Evolutionary conservation across 306 rosid genomes (phyloP).

Genomic region (Gleditsia sinensis): DNA sequence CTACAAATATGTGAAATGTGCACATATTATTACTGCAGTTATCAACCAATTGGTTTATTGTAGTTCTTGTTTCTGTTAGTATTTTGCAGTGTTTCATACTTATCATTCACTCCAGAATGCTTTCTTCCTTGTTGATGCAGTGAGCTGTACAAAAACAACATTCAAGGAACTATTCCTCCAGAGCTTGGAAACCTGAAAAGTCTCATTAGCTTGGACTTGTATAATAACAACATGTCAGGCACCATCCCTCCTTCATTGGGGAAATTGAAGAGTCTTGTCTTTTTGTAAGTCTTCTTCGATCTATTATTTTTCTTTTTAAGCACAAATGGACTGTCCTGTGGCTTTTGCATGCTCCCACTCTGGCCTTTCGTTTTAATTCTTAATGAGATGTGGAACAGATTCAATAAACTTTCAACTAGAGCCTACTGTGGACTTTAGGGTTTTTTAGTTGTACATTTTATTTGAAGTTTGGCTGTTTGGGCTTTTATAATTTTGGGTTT

Average conservation of each 20-base stretch:
- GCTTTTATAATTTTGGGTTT: conserved; percentile 2
- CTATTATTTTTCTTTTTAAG: neutral
- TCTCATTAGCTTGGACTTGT: conserved; percentile 92
- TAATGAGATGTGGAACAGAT: conserved; percentile 6
- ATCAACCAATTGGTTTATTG: neutral
- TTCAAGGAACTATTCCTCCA: conserved; percentile 83
- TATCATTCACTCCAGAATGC: neutral
- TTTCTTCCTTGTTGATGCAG: conserved; percentile 44
- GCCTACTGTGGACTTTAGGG: neutral
- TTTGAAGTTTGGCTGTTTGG: neutral
- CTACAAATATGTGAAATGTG: neutral
- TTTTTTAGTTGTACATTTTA: neutral
- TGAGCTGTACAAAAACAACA: conserved; percentile 92
- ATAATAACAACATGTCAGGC: conserved; percentile 88
- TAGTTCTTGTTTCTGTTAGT: neutral
- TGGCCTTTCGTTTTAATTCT: conserved; percentile 7
- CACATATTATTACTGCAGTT: neutral
- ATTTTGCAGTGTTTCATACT: conserved; percentile 7
- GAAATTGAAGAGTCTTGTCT: conserved; percentile 85
- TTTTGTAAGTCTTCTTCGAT: conserved; percentile 67
- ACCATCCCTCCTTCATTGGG: conserved; percentile 76
- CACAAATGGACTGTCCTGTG: conserved; percentile 7
- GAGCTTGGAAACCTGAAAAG: conserved; percentile 85
- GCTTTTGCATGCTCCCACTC: neutral
- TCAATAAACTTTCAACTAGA: conserved; percentile 14